Base-by-base conservation (phyloP, 2,329 filamentous ascomycete species). In the Rugonectria rugulosa region DNA sequence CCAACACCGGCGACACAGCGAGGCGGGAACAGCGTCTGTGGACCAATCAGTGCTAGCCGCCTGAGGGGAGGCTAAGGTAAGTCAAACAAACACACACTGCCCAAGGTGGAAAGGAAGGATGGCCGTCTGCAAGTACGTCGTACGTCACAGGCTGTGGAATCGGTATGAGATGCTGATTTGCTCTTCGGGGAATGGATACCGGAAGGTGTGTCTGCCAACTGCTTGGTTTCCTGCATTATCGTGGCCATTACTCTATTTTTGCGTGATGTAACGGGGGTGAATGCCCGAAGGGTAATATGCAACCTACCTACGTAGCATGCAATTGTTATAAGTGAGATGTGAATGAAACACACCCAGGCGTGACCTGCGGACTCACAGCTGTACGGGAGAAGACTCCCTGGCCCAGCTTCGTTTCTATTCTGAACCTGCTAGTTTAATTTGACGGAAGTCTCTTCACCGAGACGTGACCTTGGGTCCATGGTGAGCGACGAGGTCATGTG, bases 151-250 rank as follows among this genome's bases (percentile, higher is more conserved):
- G n/a, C n/a, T 17, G 21, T 50, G 20, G 17, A 19, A 37, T 21
- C 32, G 32, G 19, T 9, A 21, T 40, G 15, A 36, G 45, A 40
- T 26, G n/a, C 10, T 23, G 43, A 54, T 17, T 43, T 61, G 23
- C 26, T 24, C 12, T 32, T 53, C 56, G 63, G 43, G 51, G 47
- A 56, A 56, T 61, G 62, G 59, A 50, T 67, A 56, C 60, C 53
- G 48, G 57, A 58, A 54, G 55, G 51, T 55, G 53, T 48, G 44
- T 56, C 52, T 56, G 51, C 29, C 12, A 23, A 37, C n/a, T n/a
- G n/a, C n/a, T n/a, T n/a, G n/a, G n/a, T n/a, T n/a, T n/a, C 21
- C 17, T 58, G 49, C 51, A 63, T 66, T 66, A 62, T 66, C 63
- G 63, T 66, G 63, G 52, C 37, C 50, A 59, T 62, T 59, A 56